Evolutionary conservation across 2,329 filamentous ascomycete species (phyloP).

Genomic region (Monosporascus ibericus): DNA sequence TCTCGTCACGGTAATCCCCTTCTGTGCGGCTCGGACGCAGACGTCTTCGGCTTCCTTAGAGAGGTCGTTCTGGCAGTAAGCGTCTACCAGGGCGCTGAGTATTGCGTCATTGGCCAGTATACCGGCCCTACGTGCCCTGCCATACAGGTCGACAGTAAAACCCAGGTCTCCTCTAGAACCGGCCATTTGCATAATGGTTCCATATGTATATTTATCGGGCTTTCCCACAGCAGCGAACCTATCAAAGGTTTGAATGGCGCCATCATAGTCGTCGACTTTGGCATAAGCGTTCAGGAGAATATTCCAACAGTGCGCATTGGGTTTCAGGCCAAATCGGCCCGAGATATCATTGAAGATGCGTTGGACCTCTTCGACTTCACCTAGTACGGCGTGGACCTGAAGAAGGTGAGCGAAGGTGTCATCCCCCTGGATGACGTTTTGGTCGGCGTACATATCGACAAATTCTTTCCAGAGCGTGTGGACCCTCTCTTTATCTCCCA

Average conservation of each 20-base stretch:
- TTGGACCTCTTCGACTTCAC: constrained; percentile 54
- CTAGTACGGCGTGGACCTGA: constrained; percentile 64
- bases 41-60: constrained; percentile 52
- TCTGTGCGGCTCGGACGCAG: constrained; percentile 48
- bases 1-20: constrained; percentile 46
- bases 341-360: constrained; percentile 58
- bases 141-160: constrained; percentile 59
- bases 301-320: constrained; percentile 65
- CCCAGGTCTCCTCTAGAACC: constrained; percentile 68
- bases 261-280: constrained; percentile 59
- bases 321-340: constrained; percentile 47
- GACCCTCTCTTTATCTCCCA: constrained; percentile 41
- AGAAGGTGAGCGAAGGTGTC: constrained; percentile 53
- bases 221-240: constrained; percentile 42
- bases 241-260: constrained; percentile 59
- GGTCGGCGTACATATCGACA: constrained; percentile 24
- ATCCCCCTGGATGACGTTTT: constrained; percentile 26
- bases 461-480: constrained; percentile 41
- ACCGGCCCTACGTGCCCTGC: constrained; percentile 48
- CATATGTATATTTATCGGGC: constrained; percentile 62
- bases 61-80: constrained; percentile 54
- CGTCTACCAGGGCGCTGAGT: constrained; percentile 60
- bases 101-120: constrained; percentile 51
- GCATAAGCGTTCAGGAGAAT: constrained; percentile 66
- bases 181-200: constrained; percentile 67